Percentiles rank a stretch among this genome's conserved stretches.
Conservation (phyloP, 176 grass and related monocot genomes). For the Puccinellia tenuiflora region DNA sequence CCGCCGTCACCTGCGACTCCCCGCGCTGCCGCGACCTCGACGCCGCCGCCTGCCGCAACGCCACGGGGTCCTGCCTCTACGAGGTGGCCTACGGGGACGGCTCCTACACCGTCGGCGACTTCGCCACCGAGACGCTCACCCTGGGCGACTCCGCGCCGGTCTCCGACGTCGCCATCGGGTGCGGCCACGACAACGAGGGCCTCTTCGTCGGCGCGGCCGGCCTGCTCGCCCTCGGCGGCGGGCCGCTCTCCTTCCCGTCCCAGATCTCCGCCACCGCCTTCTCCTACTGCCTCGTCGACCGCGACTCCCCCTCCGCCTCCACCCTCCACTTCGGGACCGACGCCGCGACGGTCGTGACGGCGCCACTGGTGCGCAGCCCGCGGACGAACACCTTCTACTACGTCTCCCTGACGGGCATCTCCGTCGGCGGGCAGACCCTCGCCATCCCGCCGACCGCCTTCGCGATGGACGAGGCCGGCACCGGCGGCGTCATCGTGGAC, state of each 20-base stretch:
- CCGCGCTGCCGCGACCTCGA: constrained; percentile 61
- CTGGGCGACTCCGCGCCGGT: constrained; percentile 50
- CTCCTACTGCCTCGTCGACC: constrained; percentile 98
- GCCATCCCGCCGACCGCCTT: constrained; percentile 49
- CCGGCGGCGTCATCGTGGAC: constrained; percentile 88
- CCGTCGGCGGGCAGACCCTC: constrained; percentile 58
- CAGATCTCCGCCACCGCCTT: constrained; percentile 72
- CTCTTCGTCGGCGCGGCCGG: constrained; percentile 87
- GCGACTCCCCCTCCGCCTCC: constrained; percentile 72
- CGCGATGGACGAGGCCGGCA: constrained; percentile 53
- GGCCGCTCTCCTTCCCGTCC: constrained; percentile 81
- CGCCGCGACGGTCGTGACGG: constrained; percentile 8
- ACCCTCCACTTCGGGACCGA: constrained; percentile 57
- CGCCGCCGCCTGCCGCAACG: constrained; percentile 73
- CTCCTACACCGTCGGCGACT: constrained; percentile 93
- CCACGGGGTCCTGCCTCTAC: constrained; percentile 53
- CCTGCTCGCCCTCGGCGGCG: constrained; percentile 61
- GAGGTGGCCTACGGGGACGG: constrained; percentile 95
- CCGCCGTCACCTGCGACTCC: constrained; percentile 58
- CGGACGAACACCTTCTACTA: constrained; percentile 77
- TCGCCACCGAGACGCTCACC: constrained; percentile 76
- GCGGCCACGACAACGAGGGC: constrained; percentile 94
- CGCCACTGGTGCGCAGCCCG: constrained; percentile 56
- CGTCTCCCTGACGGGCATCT: constrained; percentile 54
- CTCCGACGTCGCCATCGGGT: constrained; percentile 61